Evolutionary conservation across 306 rosid genomes (phyloP), one percentile per base, ranked within the genome.

Genomic region (Sesbania bispinosa): DNA sequence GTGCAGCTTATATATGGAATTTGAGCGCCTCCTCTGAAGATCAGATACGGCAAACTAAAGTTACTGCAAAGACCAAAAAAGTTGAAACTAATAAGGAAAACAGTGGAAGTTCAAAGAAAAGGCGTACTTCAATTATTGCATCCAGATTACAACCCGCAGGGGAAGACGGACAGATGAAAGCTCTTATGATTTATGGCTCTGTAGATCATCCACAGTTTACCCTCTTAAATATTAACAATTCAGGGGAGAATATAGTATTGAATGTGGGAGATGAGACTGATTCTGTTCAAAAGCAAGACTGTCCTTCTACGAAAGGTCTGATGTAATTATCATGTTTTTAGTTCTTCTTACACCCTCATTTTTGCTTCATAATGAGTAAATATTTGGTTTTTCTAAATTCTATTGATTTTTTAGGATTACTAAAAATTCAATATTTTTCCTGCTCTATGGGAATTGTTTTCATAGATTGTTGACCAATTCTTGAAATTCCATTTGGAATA

Each of bases 151-250:
- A 79, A 18, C 26, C 69, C 36, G 13, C 50, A 1, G 86, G 64
- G 62, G 80, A 67, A 6, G 82, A 77, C 35, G 39, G 38, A 66
- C 73, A 77, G 68, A 64, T 84, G 10, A 60, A 57, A 62, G 85
- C 81, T n/a, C 61, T 79, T 11, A 79, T 84, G 38, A 36, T 78
- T 69, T 68, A 81, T 72, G 86, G 85, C n/a, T 84, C 82, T 35
- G 30, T 73, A 41, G 84, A 86, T 74, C 88, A 78, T 63, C 88
- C 86, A 7, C 81, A 78, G 70, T 82, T 78, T 66, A 79, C 45
- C 52, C 53, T 76, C 65, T 13, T 78, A 15, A 30, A 79, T 79
- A 66, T 86, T 42, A 35, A 35, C 52, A 68, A 70, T 16, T 64
- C 68, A 8, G 81, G 65, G 60, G 84, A 80, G 71, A 65, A 57